Evolutionary conservation across 768 basidiomycete genomes (phyloP).

Genomic region (Russula virescens): DNA sequence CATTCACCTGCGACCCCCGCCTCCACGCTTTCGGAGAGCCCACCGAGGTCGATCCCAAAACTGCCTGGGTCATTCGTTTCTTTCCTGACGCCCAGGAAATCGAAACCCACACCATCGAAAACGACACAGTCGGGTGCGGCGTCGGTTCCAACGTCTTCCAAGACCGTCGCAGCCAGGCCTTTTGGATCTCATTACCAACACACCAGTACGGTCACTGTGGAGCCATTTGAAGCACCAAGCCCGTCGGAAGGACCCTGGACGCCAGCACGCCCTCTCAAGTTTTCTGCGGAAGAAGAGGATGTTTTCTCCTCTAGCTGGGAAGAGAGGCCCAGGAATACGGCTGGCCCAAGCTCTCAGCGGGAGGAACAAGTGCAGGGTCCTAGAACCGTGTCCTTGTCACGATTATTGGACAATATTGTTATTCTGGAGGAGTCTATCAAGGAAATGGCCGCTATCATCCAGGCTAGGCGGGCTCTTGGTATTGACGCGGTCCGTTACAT

Average conservation of each 20-base stretch:
- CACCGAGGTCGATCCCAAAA: conserved; percentile 47
- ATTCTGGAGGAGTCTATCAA: conserved; percentile 94
- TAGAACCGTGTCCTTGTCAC: conserved; percentile 65
- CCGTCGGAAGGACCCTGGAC: conserved; percentile 63
- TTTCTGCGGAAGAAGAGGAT: conserved; percentile 63
- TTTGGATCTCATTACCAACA: conserved; percentile 81
- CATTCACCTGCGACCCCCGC: conserved; percentile 29
- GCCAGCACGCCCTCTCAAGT: conserved; percentile 44
- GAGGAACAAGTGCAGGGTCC: conserved; percentile 30
- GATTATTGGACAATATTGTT: conserved; percentile 88
- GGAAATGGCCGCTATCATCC: conserved; percentile 80
- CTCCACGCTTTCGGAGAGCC: conserved; percentile 31
- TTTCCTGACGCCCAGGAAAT: conserved; percentile 75
- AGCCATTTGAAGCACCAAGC: conserved; percentile 59
- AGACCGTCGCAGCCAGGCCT: conserved; percentile 58
- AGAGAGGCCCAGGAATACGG: conserved; percentile 27
- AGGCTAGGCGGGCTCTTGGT: conserved; percentile 76
- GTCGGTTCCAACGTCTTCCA: conserved; percentile 44
- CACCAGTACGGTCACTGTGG: conserved; percentile 64
- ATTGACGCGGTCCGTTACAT: conserved; percentile 78
- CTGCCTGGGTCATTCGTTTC: conserved; percentile 62
- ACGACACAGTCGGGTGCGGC: conserved; percentile 29
- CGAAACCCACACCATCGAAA: conserved; percentile 35
- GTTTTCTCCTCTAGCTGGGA: conserved; percentile 55
- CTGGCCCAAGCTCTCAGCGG: conserved; percentile 26